Base-by-base conservation (phyloP, 2,329 filamentous ascomycete genomes). In the Drechslerella coelobrocha region DNA sequence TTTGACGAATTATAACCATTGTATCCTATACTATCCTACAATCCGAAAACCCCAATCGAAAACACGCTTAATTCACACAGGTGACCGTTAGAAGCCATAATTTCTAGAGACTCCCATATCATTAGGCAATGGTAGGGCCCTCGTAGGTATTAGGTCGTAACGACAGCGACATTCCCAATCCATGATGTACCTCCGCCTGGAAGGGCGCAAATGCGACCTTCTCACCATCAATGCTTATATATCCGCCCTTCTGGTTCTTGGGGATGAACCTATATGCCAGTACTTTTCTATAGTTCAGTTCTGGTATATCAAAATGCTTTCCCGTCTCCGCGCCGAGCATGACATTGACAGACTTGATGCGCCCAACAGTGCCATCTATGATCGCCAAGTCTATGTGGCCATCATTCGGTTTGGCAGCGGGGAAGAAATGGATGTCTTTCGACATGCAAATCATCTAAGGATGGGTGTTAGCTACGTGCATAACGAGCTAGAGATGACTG, bases 211-310 rank as follows among this genome's bases (percentile, higher is more conserved):
- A 97, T 0, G 91, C 89, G 1, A 96, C 83, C 59, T 85, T 84
- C 80, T 99, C 94, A 37, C 94, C 94, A 77, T 97, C 94, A 73
- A 99, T 91, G 78, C 91, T 95, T 78, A 99, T 95, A 78, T 90
- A 94, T 1, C 93, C 93, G 72, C 88, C 84, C 39, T 85, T 81
- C 75, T 88, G 84, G 72, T 88, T 81, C 57, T 85, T 86, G 0
- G 94, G 94, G 2, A 88, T 88, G 73, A 99, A 88, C 43, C 94
- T 85, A 78, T 94, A 97, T 0, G 89, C 94, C n/a, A 85, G 84
- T 2, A 97, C 84, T 78, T 99, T 99, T 75, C 88, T 85, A 78
- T 97, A 93, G 27, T 84, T 83, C 10, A 96, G 89, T 52, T 74
- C 53, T 0, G 86, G 84, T 77, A 89, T 86, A 77, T 96, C 90